Percentiles rank a stretch among this genome's conserved stretches.
Conservation (phyloP, 106 monocot species). For the Iris macrosiphon region DNA sequence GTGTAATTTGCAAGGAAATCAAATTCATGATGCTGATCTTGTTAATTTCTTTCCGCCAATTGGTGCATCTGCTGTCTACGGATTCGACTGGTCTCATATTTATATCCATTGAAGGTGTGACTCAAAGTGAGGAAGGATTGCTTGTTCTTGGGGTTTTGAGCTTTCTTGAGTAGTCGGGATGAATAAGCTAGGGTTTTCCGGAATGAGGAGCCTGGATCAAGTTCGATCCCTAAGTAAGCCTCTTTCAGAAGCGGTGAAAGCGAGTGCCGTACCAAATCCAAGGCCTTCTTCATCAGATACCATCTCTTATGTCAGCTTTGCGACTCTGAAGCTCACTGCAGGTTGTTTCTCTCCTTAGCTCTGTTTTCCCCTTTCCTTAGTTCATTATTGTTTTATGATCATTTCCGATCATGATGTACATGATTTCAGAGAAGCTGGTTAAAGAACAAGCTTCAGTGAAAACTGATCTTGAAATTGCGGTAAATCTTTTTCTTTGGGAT, state of each 20-base stretch:
- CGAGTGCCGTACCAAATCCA: conserved; percentile 4
- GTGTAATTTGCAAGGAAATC: neutral
- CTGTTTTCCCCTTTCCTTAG: neutral
- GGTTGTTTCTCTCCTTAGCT: conserved; percentile 35
- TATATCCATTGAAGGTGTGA: neutral
- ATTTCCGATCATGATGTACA: conserved; percentile 9
- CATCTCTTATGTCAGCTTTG: conserved; percentile 52
- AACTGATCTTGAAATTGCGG: conserved; percentile 91
- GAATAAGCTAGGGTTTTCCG: conserved; percentile 68
- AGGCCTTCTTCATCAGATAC: conserved; percentile 53
- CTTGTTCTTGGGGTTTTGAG: conserved; percentile 1
- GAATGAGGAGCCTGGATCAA: conserved; percentile 62
- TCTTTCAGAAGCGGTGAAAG: conserved; percentile 22
- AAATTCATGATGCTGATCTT: neutral
- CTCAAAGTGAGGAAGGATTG: neutral
- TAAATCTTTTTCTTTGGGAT: conserved; percentile 23
- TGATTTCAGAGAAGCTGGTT: conserved; percentile 86
- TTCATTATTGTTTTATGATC: conserved; percentile 9
- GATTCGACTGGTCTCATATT: too few species aligned
- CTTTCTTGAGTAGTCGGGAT: conserved; percentile 20
- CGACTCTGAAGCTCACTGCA: conserved; percentile 84
- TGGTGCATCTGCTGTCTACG: too few species aligned
- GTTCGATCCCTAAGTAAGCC: conserved; percentile 45
- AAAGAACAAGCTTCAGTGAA: conserved; percentile 95
- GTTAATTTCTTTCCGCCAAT: too few species aligned